Evolutionary conservation across 768 basidiomycete species (phyloP).

Genomic region (Pisolithus albus): DNA sequence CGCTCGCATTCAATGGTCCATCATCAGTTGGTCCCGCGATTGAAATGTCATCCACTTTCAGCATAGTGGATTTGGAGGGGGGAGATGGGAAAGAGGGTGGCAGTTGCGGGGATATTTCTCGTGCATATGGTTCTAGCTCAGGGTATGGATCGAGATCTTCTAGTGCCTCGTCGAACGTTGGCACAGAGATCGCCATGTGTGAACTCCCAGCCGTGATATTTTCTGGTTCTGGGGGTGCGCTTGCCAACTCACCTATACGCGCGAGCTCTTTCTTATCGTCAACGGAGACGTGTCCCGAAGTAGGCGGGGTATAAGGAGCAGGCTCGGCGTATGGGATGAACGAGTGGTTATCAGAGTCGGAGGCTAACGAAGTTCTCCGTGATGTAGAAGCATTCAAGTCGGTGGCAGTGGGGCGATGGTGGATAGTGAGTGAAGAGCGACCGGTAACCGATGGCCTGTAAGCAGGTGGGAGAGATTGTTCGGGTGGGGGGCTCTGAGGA

Average conservation of each 20-base stretch:
- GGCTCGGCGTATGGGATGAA: conserved; percentile 11
- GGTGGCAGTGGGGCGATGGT: background rate
- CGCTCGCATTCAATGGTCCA: conserved; percentile 24
- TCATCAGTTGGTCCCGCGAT: conserved; percentile 22
- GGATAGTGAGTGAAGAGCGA: conserved; percentile 5
- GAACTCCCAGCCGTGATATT: conserved; percentile 12
- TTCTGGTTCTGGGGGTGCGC: conserved; percentile 37
- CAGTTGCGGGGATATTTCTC: background rate
- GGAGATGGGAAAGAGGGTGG: conserved; percentile 21
- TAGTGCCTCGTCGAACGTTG: conserved; percentile 48
- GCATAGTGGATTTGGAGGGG: conserved; percentile 38
- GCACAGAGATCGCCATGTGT: conserved; percentile 35
- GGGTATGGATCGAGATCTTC: conserved; percentile 26
- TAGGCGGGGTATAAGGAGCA: conserved; percentile 25
- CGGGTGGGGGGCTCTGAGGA: conserved; percentile 11
- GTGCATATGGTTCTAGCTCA: background rate
- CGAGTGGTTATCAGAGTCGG: conserved; percentile 4
- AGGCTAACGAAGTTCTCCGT: conserved; percentile 4
- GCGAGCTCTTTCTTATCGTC: conserved; percentile 60
- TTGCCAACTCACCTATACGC: conserved; percentile 44
- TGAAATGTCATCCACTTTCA: conserved; percentile 27
- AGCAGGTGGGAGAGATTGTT: conserved; percentile 35
- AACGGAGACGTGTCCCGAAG: conserved; percentile 54
- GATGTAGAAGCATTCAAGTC: conserved; percentile 8
- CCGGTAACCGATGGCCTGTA: conserved; percentile 33